Evolutionary conservation across 2,329 filamentous ascomycete genomes (phyloP), one percentile per base, ranked within the genome.

Genomic region (Boeremia exigua): DNA sequence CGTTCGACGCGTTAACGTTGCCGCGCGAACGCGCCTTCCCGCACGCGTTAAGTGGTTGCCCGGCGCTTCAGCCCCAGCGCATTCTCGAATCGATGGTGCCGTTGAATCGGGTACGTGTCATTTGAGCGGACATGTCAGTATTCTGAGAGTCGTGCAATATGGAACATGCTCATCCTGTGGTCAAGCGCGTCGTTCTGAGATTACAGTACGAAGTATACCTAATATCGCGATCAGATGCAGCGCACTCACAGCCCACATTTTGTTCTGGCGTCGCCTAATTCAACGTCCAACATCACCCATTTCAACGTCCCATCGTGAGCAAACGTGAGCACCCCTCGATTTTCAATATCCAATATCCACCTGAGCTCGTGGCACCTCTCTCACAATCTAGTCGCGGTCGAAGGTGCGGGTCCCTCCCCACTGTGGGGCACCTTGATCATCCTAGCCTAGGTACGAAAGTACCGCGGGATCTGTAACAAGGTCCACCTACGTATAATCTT

Each of bases 1-100:
- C 54, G 54, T 48, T 44, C 43, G 47, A 52, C 54, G 54, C 54
- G 54, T 57, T 57, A 48, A 48, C 44, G 48, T 57, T 57, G 54
- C 54, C 44, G 48, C 37, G 27, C 43, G 47, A 52, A 52, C 54
- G 54, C 48, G 54, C 54, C 54, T 52, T 51, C 38, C 54, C 54
- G 48, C 38, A 49, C 55, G 55, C 55, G 55, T 54, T 47, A 49
- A 58, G 55, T 58, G 50, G 49, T 32, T 53, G 12, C 36, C 32
- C 11, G 25, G 30, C 25, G 32, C 30, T 19, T 47, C 36, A 23
- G 28, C 12, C 17, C n/a, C 36, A 46, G 15, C 47, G n/a, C 17
- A 19, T 28, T 9, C 36, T 43, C 36, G n/a, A 3, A 23, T 23
- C 19, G 19, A 23, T 23, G 19, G 19, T 5, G 19, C 19, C 19